A percentile compares a stretch with the other conserved stretches of the same genome.
Conservation (phyloP, 2,329 filamentous ascomycete species). For the Fusarium incarnatum region DNA sequence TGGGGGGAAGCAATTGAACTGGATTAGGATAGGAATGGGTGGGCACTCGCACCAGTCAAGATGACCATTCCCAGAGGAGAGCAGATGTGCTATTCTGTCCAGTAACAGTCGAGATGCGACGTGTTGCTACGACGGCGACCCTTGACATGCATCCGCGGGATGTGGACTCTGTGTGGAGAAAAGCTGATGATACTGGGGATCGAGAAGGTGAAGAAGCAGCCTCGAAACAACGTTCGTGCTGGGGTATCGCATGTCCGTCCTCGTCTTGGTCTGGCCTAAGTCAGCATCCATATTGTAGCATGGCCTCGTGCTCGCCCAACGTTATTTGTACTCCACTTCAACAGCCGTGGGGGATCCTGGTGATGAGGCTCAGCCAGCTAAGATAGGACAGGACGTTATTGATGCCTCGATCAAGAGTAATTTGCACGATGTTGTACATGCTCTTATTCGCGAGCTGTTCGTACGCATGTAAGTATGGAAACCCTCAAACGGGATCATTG, state of each 20-base stretch:
- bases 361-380: constrained; percentile 33
- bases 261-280: constrained; percentile 14
- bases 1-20: constrained; percentile 39
- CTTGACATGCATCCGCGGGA: constrained; percentile 42
- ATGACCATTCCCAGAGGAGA: constrained; percentile 25
- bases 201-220: constrained; percentile 23
- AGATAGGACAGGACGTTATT: constrained; percentile 28
- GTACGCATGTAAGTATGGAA: constrained; percentile 30
- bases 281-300: constrained; percentile 1
- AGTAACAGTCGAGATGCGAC: constrained; percentile 42
- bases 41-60: constrained; percentile 47
- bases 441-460: constrained; percentile 1
- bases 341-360: constrained; percentile 15
- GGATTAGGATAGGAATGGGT: constrained; percentile 42
- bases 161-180: constrained; percentile 43
- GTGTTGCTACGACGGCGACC: constrained; percentile 44
- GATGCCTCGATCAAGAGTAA: constrained; percentile 17
- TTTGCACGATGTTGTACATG: constrained; percentile 19
- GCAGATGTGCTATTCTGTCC: constrained; percentile 24
- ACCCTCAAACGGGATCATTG: constrained; percentile 9
- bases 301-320: constrained; percentile 21
- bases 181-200: constrained; percentile 38
- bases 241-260: constrained; percentile 28
- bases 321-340: constrained; percentile 23
- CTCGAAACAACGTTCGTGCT: constrained; percentile 38